A percentile compares a stretch with the other conserved stretches of the same genome.
Evolutionary conservation across 345 rosid species (phyloP).

Genomic region (Acer campestre): DNA sequence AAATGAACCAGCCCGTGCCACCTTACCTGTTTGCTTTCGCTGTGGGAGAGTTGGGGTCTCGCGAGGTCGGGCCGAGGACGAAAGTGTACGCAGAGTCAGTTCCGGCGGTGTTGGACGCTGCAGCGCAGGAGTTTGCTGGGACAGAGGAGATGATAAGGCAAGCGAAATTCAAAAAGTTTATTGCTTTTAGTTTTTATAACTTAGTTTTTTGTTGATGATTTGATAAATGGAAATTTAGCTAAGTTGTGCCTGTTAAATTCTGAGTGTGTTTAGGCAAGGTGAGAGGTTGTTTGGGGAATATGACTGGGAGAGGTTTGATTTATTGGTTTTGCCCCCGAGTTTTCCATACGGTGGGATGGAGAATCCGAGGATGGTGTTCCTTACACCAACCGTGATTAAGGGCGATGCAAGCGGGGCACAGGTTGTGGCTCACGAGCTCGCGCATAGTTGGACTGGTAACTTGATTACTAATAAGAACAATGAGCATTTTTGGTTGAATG

Average conservation of each 20-base stretch:
- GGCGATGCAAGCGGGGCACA: constrained; percentile 86
- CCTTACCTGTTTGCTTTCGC: constrained; percentile 93
- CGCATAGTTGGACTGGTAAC: constrained; percentile 96
- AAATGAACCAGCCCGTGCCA: constrained; percentile 91
- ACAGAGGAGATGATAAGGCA: constrained; percentile 82
- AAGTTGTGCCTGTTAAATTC: not conserved
- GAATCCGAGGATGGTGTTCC: constrained; percentile 86
- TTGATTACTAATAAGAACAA: constrained; percentile 84
- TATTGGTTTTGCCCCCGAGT: constrained; percentile 87
- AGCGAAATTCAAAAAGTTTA: not conserved
- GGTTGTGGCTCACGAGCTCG: constrained; percentile 92
- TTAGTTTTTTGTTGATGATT: no score
- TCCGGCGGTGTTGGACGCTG: constrained; percentile 58
- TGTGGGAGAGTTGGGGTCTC: constrained; percentile 74
- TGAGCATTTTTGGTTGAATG: constrained; percentile 96
- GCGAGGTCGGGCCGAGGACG: constrained; percentile 92
- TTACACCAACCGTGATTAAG: constrained; percentile 90
- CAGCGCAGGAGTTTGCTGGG: constrained; percentile 83
- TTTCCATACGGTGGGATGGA: constrained; percentile 97
- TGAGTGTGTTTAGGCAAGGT: constrained; percentile 42
- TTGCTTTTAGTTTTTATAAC: no score
- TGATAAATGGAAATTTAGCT: no score
- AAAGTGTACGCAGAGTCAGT: constrained; percentile 73
- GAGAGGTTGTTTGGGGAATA: constrained; percentile 78
- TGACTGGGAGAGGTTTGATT: constrained; percentile 90